phyloP scores from a whole-genome alignment of 73 alveolate species.

The Paramecium tetraurelia region DNA sequence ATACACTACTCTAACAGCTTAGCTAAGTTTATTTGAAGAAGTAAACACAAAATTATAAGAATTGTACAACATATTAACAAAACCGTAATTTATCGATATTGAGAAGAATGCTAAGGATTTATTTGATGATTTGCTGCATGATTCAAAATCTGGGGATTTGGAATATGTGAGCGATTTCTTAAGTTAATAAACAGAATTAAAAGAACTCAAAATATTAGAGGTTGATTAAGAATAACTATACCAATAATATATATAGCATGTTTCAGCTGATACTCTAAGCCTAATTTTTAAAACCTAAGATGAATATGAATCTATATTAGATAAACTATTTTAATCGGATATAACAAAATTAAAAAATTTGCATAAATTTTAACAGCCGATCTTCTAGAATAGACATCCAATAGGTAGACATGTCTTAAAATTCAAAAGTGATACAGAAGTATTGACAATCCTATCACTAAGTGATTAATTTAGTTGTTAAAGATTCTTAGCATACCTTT shows the following conservation, averaged over 20 bases:
- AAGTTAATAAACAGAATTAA: not conserved
- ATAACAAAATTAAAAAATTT: not conserved
- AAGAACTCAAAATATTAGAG: not conserved
- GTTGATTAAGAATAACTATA: not conserved
- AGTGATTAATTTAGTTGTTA: not conserved
- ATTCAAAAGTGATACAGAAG: not conserved
- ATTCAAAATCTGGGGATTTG: not conserved
- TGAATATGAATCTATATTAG: not conserved
- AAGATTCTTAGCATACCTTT: not conserved
- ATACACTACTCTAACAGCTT: not conserved
- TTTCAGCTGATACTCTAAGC: not conserved
- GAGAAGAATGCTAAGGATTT: not conserved
- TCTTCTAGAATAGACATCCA: not conserved
- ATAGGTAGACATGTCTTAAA: not conserved
- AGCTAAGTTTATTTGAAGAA: slow-evolving; percentile 21
- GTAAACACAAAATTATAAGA: not conserved
- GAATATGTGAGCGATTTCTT: not conserved
- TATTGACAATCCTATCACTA: not conserved
- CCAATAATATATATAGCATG: not conserved
- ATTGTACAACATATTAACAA: not conserved
- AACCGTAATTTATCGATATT: slow-evolving; percentile 7
- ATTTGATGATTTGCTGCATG: not conserved
- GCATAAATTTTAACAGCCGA: not conserved
- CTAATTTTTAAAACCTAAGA: not conserved
- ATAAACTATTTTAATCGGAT: not conserved